A percentile compares a stretch with the other conserved stretches of the same genome.
Conservation (phyloP, 129 eudicot species). For the Heracleum sosnowskyi region DNA sequence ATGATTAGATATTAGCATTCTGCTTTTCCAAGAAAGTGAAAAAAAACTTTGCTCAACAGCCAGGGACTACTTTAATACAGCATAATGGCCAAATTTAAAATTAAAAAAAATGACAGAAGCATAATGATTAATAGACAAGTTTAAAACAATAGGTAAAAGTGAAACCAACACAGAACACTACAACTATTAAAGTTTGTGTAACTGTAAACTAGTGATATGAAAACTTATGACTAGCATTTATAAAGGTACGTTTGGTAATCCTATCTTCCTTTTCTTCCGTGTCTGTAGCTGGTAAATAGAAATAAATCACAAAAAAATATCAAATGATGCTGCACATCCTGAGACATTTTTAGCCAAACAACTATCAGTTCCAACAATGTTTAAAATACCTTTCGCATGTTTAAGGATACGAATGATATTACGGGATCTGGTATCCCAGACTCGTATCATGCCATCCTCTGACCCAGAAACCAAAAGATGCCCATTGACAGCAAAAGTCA, state of each 20-base stretch:
- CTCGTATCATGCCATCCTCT: constrained; percentile 89
- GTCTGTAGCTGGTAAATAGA: neutral
- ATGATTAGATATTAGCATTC: neutral
- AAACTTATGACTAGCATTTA: constrained; percentile 3
- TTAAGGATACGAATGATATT: constrained; percentile 67
- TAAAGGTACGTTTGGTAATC: neutral
- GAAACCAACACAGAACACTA: neutral
- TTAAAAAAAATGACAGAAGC: too few relatives aligned
- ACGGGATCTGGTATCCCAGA: constrained; percentile 73
- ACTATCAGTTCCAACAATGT: neutral
- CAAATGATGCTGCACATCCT: neutral
- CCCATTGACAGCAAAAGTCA: constrained; percentile 75
- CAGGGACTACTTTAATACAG: neutral
- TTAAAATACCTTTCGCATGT: constrained; percentile 68
- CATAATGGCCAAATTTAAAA: neutral
- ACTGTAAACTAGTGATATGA: neutral
- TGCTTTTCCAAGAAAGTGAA: neutral
- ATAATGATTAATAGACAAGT: neutral
- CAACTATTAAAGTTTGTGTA: neutral
- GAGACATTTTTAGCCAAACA: neutral
- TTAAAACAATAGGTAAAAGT: neutral
- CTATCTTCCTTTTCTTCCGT: neutral
- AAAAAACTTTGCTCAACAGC: neutral
- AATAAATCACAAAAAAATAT: neutral
- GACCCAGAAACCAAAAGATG: constrained; percentile 76